Conservation (phyloP, 768 basidiomycete species). For the Auricularia sp. region DNA sequence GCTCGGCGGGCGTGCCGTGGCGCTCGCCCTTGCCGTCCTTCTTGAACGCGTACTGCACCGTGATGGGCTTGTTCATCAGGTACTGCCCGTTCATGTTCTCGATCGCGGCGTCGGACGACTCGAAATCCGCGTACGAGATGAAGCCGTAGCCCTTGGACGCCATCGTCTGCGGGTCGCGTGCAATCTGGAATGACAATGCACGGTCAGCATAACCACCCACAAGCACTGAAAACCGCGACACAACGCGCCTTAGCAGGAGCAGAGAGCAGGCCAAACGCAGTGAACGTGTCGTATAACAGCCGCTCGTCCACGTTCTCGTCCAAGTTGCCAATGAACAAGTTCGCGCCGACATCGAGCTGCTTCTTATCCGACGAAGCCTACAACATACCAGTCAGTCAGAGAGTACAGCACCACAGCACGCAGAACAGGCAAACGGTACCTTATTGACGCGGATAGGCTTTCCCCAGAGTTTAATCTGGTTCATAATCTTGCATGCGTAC, state of each 20-base stretch:
- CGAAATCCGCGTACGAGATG: conserved; percentile 95
- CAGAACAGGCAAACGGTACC: conserved; percentile 36
- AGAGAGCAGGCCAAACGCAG: conserved; percentile 87
- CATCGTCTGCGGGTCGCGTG: conserved; percentile 76
- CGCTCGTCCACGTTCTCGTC: conserved; percentile 94
- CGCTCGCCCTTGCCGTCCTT: conserved; percentile 98
- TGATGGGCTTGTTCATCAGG: conserved; percentile 96
- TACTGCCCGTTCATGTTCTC: conserved; percentile 97
- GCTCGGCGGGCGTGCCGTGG: conserved; percentile 94
- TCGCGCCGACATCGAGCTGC: conserved; percentile 95
- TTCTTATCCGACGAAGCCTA: conserved; percentile 98
- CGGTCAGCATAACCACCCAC: not conserved
- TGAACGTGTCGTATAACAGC: conserved; percentile 88
- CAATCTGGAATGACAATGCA: conserved; percentile 48
- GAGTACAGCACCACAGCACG: not conserved
- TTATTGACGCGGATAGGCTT: conserved; percentile 99
- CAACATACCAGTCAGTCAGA: conserved; percentile 11
- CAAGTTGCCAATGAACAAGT: conserved; percentile 91
- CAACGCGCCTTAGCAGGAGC: conserved; percentile 73
- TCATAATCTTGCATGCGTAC: conserved; percentile 99
- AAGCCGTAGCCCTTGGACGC: conserved; percentile 96
- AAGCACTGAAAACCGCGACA: not conserved
- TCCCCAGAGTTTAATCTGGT: conserved; percentile 98
- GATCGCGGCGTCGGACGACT: conserved; percentile 90
- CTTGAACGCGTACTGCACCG: conserved; percentile 97